Evolutionary conservation across 2,329 filamentous ascomycete genomes (phyloP), one percentile per base, ranked within the genome.

Genomic region (Fusarium pseudocircinatum): DNA sequence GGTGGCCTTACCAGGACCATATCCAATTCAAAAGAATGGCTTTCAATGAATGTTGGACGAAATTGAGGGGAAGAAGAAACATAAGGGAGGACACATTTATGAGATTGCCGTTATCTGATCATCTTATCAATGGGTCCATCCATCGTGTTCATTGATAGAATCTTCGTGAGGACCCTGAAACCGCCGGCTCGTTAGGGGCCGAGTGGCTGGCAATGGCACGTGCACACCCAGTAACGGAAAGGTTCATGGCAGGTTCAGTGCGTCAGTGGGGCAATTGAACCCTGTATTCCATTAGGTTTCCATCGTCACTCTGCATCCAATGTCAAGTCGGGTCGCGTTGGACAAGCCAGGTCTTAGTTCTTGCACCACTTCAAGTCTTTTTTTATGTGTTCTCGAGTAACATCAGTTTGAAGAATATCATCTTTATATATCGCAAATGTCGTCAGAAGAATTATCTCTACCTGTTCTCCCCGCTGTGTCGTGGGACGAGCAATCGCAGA

Each of bases 361-460:
- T 58, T 75, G 26, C 60, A 65, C 58, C 37, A 26, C 60, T 24
- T 62, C n/a, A 36, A 49, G 49, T 43, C 59, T 42, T 34, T 49
- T 39, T 47, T 58, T 61, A 54, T 74, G 44, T 43, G 22, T 52
- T 46, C 46, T 72, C 57, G 37, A 54, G 69, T 65, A 64, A 40
- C 60, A 26, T 59, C 46, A 61, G 40, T 49, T 52, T 22, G 13
- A 40, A 54, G 15, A 39, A 32, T 28, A 43, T 59, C 36, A 52
- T 57, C 30, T 60, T 49, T 52, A 60, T 53, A 10, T 18, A 57
- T 40, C 32, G 53, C 61, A 47, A 75, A 67, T 63, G 68, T 84
- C 84, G 81, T 76, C 81, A 15, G 84, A 85, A 30, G 84, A 86
- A 70, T 82, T 81, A 18, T 80, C 82, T 20, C 79, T 86, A 22